Conservation (phyloP, 257 asterid genomes). For the Solanum lycopersicoides region DNA sequence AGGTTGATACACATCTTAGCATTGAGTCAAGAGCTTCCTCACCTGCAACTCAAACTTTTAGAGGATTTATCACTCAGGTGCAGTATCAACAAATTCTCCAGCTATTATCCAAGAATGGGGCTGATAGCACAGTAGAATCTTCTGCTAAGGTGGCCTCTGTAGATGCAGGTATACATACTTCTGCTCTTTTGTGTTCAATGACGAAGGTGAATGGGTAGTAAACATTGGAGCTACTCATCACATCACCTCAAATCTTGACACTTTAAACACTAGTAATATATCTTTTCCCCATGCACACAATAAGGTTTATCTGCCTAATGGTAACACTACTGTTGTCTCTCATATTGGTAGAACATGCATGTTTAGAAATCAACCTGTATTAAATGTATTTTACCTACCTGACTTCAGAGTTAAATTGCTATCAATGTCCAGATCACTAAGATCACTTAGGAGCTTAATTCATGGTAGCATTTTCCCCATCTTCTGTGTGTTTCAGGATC, state of each 20-base stretch:
- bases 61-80: background rate
- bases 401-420: background rate
- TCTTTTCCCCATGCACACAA: background rate
- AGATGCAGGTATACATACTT: no score
- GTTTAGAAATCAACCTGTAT: no score
- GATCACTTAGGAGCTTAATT: no score
- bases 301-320: no score
- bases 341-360: no score
- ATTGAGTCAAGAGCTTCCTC: background rate
- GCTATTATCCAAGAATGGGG: background rate
- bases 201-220: background rate
- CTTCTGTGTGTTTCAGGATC: no score
- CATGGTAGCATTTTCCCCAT: no score
- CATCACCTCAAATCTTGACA: background rate
- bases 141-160: background rate
- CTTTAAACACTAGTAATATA: no score
- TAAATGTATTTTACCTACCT: background rate
- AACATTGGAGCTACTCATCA: background rate
- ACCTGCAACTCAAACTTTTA: background rate
- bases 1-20: background rate
- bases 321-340: no score
- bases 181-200: background rate
- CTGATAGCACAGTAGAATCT: background rate
- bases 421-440: background rate
- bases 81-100: background rate